Evolutionary conservation across 1,284 basidiomycete genomes (phyloP).

Genomic region (Melanopsichium pennsylvanicum): DNA sequence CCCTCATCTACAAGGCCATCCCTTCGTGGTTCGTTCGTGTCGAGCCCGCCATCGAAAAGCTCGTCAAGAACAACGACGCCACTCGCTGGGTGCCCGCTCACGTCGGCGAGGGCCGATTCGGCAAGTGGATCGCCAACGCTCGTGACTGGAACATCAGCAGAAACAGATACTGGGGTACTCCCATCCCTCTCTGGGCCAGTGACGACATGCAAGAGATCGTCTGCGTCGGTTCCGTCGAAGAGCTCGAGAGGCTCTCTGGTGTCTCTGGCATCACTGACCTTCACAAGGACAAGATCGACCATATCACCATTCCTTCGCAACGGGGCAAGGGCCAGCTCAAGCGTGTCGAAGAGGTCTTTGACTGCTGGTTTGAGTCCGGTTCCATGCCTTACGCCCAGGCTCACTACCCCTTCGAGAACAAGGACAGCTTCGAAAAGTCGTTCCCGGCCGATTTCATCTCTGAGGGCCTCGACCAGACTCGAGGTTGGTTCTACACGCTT

Average conservation of each 20-base stretch:
- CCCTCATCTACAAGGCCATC: slow-evolving; percentile 94
- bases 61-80: slow-evolving; percentile 87
- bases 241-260: slow-evolving; percentile 88
- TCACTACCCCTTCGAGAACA: slow-evolving; percentile 98
- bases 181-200: slow-evolving; percentile 94
- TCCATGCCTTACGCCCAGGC: slow-evolving; percentile 99
- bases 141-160: slow-evolving; percentile 99
- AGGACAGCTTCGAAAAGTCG: slow-evolving; percentile 78
- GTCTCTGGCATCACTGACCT: slow-evolving; percentile 86
- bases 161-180: slow-evolving; percentile 99
- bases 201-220: slow-evolving; percentile 94
- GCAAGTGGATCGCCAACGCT: slow-evolving; percentile 96
- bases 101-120: slow-evolving; percentile 91
- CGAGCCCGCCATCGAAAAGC: slow-evolving; percentile 80
- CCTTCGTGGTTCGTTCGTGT: slow-evolving; percentile 97
- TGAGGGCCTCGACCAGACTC: slow-evolving; percentile 77
- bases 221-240: slow-evolving; percentile 84
- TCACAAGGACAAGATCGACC: slow-evolving; percentile 92
- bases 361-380: slow-evolving; percentile 99
- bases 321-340: slow-evolving; percentile 85
- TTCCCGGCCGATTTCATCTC: slow-evolving; percentile 99
- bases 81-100: slow-evolving; percentile 94
- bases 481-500: slow-evolving; percentile 99
- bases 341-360: slow-evolving; percentile 95
- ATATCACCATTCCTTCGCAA: slow-evolving; percentile 93